Evolutionary conservation across 2,329 filamentous ascomycete species (phyloP).

Genomic region (Fonsecaea multimorphosa): DNA sequence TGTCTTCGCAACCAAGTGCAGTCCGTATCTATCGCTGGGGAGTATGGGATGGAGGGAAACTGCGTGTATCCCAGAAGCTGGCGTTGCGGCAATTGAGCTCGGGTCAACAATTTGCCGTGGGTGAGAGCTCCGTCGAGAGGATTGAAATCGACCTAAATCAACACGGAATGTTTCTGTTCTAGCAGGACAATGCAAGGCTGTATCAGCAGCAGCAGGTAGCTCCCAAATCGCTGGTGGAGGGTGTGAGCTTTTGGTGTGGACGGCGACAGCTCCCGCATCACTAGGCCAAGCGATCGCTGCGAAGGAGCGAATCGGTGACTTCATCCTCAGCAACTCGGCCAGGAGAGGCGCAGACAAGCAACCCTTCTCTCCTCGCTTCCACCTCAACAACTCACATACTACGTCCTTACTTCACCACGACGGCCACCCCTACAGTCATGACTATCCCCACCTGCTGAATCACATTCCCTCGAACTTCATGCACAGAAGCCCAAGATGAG

Average conservation of each 20-base stretch:
- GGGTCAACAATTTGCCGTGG: slow-evolving; percentile 26
- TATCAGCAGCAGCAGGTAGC: neutral
- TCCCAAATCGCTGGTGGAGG: neutral
- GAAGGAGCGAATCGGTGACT: slow-evolving; percentile 5
- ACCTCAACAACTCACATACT: neutral
- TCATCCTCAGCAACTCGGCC: neutral
- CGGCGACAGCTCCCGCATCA: neutral
- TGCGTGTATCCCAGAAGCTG: neutral
- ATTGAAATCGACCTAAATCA: neutral
- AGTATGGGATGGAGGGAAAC: neutral
- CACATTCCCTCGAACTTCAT: slow-evolving; percentile 19
- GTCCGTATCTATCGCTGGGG: neutral
- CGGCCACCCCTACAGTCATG: neutral
- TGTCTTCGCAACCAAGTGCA: neutral
- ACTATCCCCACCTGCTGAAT: neutral
- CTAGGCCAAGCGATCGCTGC: neutral
- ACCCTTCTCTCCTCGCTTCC: neutral
- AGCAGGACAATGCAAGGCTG: slow-evolving; percentile 1
- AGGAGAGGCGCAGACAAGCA: neutral
- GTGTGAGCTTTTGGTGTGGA: neutral
- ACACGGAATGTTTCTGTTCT: neutral
- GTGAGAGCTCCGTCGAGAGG: slow-evolving; percentile 6
- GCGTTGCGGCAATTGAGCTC: neutral
- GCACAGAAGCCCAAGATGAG: slow-evolving; percentile 28
- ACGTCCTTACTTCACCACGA: neutral